Conservation (phyloP, 768 basidiomycete genomes). For the Cystobasidium tubakii region DNA sequence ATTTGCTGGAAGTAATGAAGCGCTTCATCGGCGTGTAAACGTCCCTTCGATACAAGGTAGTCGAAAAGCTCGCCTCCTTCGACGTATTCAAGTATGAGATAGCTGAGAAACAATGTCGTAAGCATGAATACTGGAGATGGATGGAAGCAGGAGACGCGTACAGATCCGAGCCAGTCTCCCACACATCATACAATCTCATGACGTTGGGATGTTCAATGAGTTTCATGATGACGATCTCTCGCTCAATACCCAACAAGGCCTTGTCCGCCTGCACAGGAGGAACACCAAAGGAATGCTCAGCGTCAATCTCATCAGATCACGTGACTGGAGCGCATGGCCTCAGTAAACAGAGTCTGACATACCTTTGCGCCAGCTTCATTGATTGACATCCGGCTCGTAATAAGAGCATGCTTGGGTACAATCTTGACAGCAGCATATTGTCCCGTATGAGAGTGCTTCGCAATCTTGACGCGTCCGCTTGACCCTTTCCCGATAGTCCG, state of each 20-base stretch:
- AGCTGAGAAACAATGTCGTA: constrained; percentile 52
- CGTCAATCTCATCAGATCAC: not conserved
- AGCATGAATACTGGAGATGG: not conserved
- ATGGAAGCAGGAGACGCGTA: constrained; percentile 43
- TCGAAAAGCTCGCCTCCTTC: constrained; percentile 96
- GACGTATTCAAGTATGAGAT: constrained; percentile 87
- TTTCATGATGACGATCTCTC: constrained; percentile 98
- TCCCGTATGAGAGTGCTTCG: constrained; percentile 73
- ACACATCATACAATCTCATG: constrained; percentile 89
- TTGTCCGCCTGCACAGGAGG: constrained; percentile 59
- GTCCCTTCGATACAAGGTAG: constrained; percentile 82
- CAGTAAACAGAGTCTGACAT: not conserved
- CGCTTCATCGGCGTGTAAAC: constrained; percentile 72
- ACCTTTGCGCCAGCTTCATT: constrained; percentile 44
- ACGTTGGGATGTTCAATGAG: constrained; percentile 98
- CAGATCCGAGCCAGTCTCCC: constrained; percentile 83
- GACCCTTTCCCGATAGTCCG: constrained; percentile 91
- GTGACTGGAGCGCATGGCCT: not conserved
- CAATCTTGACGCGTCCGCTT: constrained; percentile 85
- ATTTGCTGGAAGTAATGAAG: constrained; percentile 91
- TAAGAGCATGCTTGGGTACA: constrained; percentile 71
- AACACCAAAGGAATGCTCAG: not conserved
- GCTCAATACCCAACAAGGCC: constrained; percentile 67
- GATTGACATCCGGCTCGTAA: constrained; percentile 56
- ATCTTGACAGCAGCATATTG: constrained; percentile 96